Percentiles rank a stretch among this genome's conserved stretches.
These are phyloP conservation scores for Streptanthus diversifolius DNA, from an alignment of 345 rosid species.

Conservation along the genomic window DNA sequence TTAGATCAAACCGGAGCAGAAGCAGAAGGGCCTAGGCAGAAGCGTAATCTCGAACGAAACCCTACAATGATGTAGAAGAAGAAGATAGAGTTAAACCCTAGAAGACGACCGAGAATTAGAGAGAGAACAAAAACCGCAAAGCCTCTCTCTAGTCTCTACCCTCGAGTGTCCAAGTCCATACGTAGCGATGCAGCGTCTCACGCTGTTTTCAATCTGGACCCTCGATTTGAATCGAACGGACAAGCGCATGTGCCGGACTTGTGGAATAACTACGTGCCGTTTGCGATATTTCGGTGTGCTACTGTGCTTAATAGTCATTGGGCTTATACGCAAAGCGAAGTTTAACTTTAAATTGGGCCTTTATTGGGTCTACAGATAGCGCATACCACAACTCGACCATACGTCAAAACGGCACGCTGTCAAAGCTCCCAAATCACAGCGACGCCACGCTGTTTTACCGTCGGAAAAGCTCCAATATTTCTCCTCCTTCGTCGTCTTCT, in stretches of 20 bases:
- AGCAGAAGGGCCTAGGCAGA: no score
- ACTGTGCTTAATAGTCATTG: no score
- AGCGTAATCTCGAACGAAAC: neutral
- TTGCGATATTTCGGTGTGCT: no score
- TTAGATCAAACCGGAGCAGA: no score
- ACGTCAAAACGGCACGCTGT: slow-evolving; percentile 24
- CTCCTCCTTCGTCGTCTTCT: neutral
- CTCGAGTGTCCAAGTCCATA: neutral
- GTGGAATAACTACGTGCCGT: no score
- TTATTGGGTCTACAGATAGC: no score
- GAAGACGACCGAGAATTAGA: neutral
- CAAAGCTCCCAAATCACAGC: neutral
- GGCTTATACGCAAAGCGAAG: no score
- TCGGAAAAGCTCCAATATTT: slow-evolving; percentile 3
- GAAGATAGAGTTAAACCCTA: slow-evolving; percentile 14
- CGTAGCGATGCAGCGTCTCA: neutral
- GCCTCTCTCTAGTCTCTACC: neutral
- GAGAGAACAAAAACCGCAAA: neutral
- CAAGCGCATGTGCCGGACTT: no score
- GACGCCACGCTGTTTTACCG: slow-evolving; percentile 15
- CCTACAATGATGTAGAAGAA: neutral
- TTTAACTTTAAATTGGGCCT: neutral
- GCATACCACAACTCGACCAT: no score
- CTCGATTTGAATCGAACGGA: neutral
- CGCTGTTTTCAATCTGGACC: neutral